A percentile compares a stretch with the other conserved stretches of the same genome.
phyloP scores from a whole-genome alignment of 1,284 basidiomycete genomes.

The Mrakiaceae sp. region DNA sequence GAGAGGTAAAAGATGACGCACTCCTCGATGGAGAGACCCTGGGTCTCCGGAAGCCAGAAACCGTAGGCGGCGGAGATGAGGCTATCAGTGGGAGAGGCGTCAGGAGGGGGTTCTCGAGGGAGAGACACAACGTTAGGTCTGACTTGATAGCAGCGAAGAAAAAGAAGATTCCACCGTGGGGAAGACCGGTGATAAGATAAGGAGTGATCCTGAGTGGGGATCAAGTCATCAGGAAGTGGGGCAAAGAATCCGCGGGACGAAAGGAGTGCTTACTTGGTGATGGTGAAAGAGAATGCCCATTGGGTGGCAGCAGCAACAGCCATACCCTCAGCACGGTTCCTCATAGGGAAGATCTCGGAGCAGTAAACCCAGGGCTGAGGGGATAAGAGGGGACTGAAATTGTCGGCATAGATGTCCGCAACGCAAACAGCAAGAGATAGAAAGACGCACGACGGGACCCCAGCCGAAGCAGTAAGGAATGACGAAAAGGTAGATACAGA shows the following conservation, averaged over 20 bases:
- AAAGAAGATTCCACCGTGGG: constrained; percentile 16
- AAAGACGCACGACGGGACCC: constrained; percentile 19
- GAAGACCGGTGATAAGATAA: constrained; percentile 12
- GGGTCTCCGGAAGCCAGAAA: constrained; percentile 15
- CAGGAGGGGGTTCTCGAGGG: neutral
- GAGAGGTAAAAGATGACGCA: constrained; percentile 3
- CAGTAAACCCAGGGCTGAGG: constrained; percentile 6
- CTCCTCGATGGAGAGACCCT: constrained; percentile 13
- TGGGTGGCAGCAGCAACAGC: constrained; percentile 12
- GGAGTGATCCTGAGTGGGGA: constrained; percentile 6
- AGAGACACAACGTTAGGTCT: neutral
- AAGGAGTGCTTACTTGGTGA: constrained; percentile 1
- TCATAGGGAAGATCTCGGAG: constrained; percentile 70
- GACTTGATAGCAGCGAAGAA: neutral
- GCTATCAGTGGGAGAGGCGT: neutral
- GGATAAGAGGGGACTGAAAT: neutral
- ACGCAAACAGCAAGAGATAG: too few relatives aligned
- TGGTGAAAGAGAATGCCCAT: constrained; percentile 14
- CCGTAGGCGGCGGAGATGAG: constrained; percentile 11
- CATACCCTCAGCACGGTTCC: constrained; percentile 60
- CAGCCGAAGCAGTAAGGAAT: constrained; percentile 32
- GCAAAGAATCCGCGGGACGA: neutral
- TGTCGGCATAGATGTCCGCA: neutral
- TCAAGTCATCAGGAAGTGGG: neutral
- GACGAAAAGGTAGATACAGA: constrained; percentile 34